A percentile compares a stretch with the other conserved stretches of the same genome.
Evolutionary conservation across 2,329 filamentous ascomycete species (phyloP).

Genomic region (Xylariaceae sp.): DNA sequence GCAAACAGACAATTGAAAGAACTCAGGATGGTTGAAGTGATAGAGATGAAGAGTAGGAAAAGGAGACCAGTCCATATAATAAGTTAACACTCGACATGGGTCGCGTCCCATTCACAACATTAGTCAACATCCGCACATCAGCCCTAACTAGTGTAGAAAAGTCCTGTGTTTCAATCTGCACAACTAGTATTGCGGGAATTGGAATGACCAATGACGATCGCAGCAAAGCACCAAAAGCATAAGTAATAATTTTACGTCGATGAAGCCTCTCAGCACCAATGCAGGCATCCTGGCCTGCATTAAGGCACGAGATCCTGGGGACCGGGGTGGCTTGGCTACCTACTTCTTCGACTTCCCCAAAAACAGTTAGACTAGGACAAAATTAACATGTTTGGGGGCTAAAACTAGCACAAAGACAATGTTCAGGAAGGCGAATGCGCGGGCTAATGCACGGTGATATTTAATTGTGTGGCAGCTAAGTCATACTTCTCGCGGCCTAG

Average conservation of each 20-base stretch:
- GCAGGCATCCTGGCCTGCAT: neutral
- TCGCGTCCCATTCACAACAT: neutral
- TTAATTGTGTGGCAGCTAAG: too few relatives aligned
- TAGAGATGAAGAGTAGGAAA: neutral
- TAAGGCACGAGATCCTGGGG: neutral
- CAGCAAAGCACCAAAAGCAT: too few relatives aligned
- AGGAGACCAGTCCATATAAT: neutral
- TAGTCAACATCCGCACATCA: neutral
- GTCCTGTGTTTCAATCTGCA: neutral
- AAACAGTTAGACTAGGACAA: neutral
- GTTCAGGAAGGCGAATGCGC: neutral
- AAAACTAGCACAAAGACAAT: neutral
- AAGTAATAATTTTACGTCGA: neutral
- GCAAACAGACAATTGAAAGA: neutral
- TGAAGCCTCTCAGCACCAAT: neutral
- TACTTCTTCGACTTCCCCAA: neutral
- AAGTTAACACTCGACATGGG: neutral
- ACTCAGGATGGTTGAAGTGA: neutral
- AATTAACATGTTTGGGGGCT: neutral
- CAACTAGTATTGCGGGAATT: too few relatives aligned
- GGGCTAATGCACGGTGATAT: too few relatives aligned
- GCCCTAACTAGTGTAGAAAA: neutral
- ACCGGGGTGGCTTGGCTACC: neutral
- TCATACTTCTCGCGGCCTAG: too few relatives aligned
- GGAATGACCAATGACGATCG: too few relatives aligned